Conservation (phyloP, 2,329 filamentous ascomycete species). For the Microcera coccophila region DNA sequence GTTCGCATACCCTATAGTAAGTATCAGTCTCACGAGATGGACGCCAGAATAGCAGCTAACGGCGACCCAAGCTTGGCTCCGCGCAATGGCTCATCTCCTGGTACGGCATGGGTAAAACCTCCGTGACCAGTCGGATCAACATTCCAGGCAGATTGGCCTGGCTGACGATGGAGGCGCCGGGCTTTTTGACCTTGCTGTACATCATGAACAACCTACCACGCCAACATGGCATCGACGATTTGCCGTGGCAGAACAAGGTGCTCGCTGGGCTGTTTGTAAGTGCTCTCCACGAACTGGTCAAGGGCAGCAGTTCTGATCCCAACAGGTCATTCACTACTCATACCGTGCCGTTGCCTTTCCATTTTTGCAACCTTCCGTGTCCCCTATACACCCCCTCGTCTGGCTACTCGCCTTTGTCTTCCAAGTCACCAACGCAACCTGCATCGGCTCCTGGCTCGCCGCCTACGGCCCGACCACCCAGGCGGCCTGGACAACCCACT, state of each 20-base stretch:
- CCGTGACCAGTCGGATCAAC: slow-evolving; percentile 69
- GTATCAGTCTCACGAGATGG: slow-evolving; percentile 20
- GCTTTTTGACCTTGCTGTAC: slow-evolving; percentile 74
- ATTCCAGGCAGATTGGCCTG: slow-evolving; percentile 85
- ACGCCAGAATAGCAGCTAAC: slow-evolving; percentile 7
- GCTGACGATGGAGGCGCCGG: slow-evolving; percentile 82
- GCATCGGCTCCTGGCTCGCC: slow-evolving; percentile 74
- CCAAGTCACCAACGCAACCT: slow-evolving; percentile 76
- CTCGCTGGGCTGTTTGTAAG: slow-evolving; percentile 64
- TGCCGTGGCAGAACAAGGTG: slow-evolving; percentile 76
- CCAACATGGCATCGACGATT: slow-evolving; percentile 51
- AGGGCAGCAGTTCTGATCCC: slow-evolving; percentile 2
- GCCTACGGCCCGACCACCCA: slow-evolving; percentile 70
- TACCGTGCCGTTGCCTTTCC: slow-evolving; percentile 86
- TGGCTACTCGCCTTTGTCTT: slow-evolving; percentile 63
- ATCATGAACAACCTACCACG: slow-evolving; percentile 66
- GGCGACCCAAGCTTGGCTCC: slow-evolving; percentile 56
- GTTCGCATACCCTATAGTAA: slow-evolving; percentile 50
- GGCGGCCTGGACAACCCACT: slow-evolving; percentile 43
- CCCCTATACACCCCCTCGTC: slow-evolving; percentile 73
- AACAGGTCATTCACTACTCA: slow-evolving; percentile 74
- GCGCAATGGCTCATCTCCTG: slow-evolving; percentile 73
- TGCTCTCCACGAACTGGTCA: slow-evolving; percentile 2
- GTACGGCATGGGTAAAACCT: slow-evolving; percentile 94
- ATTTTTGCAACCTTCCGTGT: slow-evolving; percentile 84